Evolutionary conservation across 306 rosid genomes (phyloP).

Genomic region (Begonia loranthoides): DNA sequence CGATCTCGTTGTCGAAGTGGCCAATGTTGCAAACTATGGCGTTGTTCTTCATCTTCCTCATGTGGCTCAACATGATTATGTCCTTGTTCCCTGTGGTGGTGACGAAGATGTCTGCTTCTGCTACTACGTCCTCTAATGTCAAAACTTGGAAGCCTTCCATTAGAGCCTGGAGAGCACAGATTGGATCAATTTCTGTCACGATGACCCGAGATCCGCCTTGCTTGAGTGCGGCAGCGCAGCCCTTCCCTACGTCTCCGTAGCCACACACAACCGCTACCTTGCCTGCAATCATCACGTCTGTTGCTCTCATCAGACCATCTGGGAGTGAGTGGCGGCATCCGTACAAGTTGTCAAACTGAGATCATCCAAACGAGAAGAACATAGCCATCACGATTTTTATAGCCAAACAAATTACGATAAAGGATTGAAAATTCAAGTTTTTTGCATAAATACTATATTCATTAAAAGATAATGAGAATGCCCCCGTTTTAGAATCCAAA

Average conservation of each 20-base stretch:
- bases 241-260: slow-evolving; percentile 98
- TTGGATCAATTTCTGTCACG: slow-evolving; percentile 91
- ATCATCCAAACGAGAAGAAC: background rate
- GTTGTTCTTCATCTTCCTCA: slow-evolving; percentile 98
- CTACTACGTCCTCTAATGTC: slow-evolving; percentile 43
- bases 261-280: slow-evolving; percentile 78
- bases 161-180: slow-evolving; percentile 91
- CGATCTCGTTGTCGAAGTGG: slow-evolving; percentile 95
- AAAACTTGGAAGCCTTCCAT: slow-evolving; percentile 87
- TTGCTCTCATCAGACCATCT: slow-evolving; percentile 94
- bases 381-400: background rate
- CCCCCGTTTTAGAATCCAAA: too few species aligned
- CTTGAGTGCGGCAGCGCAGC: slow-evolving; percentile 88
- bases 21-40: slow-evolving; percentile 95
- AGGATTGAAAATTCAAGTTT: too few species aligned
- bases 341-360: slow-evolving; percentile 88
- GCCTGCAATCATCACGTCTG: slow-evolving; percentile 97
- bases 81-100: slow-evolving; percentile 99
- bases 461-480: too few species aligned
- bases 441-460: too few species aligned
- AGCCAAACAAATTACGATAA: too few species aligned
- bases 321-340: slow-evolving; percentile 99
- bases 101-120: slow-evolving; percentile 70
- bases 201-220: slow-evolving; percentile 91
- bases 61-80: slow-evolving; percentile 68